Evolutionary conservation across 805 yeast species (phyloP), one percentile per base, ranked within the genome.

Genomic region (Gaillardinia entomophila): DNA sequence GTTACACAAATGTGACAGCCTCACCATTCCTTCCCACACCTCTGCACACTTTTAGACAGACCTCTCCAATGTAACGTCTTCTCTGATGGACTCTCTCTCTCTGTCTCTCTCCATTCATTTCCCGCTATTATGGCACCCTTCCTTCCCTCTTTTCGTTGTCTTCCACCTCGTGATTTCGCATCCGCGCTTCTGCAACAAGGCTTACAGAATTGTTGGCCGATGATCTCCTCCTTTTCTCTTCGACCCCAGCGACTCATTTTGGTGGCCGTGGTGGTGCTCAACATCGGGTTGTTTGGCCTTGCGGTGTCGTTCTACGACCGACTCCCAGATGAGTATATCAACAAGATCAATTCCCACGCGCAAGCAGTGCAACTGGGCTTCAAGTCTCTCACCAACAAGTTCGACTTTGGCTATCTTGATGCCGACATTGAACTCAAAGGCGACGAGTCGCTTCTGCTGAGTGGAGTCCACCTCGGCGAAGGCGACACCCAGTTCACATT

Each of bases 401-500:
- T 39, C 17, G 48, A 40, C 35, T 37, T 38, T 26, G 11, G 24
- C 7, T 42, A 40, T 20, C 33, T 35, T 28, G 20, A 22, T 24
- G 24, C 16, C 18, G 23, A 28, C n/a, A 32, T 12, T 15, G 11
- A 24, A 12, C 10, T 24, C 24, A 10, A 16, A 26, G 22, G 18
- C 28, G 12, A 28, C 27, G 37, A 29, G 14, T 24, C 36, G 12
- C 16, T 27, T 12, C 16, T 26, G 6, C 11, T 11, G 18, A 22
- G 24, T 6, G 56, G 56, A 4, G 47, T 32, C 33, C 25, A 30
- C 10, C 36, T 58, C 12, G 41, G 41, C 26, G 57, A 55, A 2
- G 42, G 46, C 11, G 46, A 57, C 27, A 71, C 66, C n/a, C 31
- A 49, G 28, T 59, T 67, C 42, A 40, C 49, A 34, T 66, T 54